Conservation (phyloP, 1,139 yeast species). For the Saccharomycopsis crataegensis region DNA sequence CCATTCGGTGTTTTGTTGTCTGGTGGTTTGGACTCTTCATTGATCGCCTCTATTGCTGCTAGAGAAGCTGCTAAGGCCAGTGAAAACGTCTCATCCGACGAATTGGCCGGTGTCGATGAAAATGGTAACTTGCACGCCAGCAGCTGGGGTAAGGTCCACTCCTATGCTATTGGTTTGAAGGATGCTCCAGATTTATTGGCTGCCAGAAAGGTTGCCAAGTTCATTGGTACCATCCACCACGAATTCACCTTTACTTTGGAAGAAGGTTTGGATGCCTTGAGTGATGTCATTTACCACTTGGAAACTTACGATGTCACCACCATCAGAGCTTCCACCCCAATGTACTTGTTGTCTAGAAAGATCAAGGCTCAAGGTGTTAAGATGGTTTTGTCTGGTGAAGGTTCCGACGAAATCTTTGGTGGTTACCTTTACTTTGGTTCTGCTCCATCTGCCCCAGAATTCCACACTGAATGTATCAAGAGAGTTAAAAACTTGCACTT, state of each 20-base stretch:
- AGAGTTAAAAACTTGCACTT: slow-evolving; percentile 95
- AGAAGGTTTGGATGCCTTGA: slow-evolving; percentile 92
- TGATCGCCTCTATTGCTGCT: slow-evolving; percentile 95
- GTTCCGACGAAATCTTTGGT: slow-evolving; percentile 97
- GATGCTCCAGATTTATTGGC: slow-evolving; percentile 97
- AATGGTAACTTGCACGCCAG: slow-evolving; percentile 69
- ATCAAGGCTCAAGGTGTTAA: slow-evolving; percentile 99
- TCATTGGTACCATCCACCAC: slow-evolving; percentile 93
- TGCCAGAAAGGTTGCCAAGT: slow-evolving; percentile 92
- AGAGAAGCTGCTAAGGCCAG: slow-evolving; percentile 86
- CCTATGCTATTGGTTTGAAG: slow-evolving; percentile 95
- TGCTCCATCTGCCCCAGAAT: slow-evolving; percentile 87
- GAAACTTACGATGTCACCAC: slow-evolving; percentile 99
- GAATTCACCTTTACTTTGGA: slow-evolving; percentile 94
- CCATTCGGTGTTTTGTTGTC: slow-evolving; percentile 95
- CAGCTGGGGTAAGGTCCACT: slow-evolving; percentile 74
- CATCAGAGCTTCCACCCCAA: slow-evolving; percentile 97
- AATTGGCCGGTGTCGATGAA: slow-evolving; percentile 86
- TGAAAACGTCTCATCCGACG: slow-evolving; percentile 36
- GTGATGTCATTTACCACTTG: slow-evolving; percentile 90
- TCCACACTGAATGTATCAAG: slow-evolving; percentile 92
- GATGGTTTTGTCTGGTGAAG: slow-evolving; percentile 99
- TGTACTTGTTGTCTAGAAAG: slow-evolving; percentile 92
- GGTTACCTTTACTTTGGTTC: slow-evolving; percentile 96
- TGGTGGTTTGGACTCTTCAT: slow-evolving; percentile 94